Evolutionary conservation across 148 eudicot genomes (phyloP).

Genomic region (Drosera capensis): DNA sequence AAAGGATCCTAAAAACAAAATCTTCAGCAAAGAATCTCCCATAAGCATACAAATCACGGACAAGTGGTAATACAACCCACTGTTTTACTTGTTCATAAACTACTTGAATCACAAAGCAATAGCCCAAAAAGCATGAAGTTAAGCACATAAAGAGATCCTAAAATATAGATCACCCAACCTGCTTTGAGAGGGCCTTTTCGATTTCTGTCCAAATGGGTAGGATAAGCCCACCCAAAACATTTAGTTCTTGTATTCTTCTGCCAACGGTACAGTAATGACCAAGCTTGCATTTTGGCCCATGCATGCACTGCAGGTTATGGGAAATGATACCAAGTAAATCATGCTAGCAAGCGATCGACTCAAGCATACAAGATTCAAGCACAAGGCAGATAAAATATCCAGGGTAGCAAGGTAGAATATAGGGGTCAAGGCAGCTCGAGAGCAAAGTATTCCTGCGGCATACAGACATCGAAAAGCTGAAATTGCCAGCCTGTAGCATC

Average conservation of each 20-base stretch:
- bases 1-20: too few species aligned
- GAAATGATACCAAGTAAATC: constrained; percentile 1
- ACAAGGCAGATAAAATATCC: not conserved
- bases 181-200: constrained; percentile 83
- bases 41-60: too few species aligned
- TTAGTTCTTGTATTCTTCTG: constrained; percentile 83
- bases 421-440: too few species aligned
- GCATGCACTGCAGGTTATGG: constrained; percentile 73
- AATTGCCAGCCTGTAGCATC: too few species aligned
- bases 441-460: too few species aligned
- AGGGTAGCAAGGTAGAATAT: too few species aligned
- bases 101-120: not conserved
- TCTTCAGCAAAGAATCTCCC: too few species aligned
- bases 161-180: constrained; percentile 24
- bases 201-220: constrained; percentile 90
- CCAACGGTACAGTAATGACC: constrained; percentile 81
- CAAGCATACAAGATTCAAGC: not conserved
- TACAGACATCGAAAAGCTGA: too few species aligned
- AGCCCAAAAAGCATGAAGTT: not conserved
- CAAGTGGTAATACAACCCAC: too few species aligned
- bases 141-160: not conserved
- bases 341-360: too few species aligned
- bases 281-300: constrained; percentile 90
- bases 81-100: too few species aligned
- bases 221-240: constrained; percentile 87